Conservation (phyloP, 192 early-diverging fungal genomes). For the Rhizophagus sp. region DNA sequence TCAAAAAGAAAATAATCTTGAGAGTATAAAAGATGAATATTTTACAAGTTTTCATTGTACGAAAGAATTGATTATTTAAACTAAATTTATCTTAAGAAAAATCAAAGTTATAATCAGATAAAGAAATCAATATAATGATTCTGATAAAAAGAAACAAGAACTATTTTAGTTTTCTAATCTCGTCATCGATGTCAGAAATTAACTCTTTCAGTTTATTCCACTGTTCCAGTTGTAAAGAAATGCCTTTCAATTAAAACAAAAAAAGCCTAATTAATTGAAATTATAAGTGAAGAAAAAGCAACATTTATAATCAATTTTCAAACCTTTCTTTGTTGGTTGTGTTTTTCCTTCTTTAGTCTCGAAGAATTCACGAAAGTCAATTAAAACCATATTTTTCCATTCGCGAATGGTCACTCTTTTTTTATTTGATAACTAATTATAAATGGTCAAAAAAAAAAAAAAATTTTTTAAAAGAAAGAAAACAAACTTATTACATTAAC, state of each 20-base stretch:
- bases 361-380: slow-evolving; percentile 20
- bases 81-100: too few species aligned
- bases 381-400: slow-evolving; percentile 20
- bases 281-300: not conserved
- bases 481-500: not conserved
- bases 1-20: too few species aligned
- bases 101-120: not conserved
- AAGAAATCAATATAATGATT: not conserved
- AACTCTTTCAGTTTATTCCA: slow-evolving; percentile 24
- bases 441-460: not conserved
- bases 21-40: too few species aligned
- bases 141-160: not conserved
- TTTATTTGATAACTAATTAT: slow-evolving; percentile 1
- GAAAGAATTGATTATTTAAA: too few species aligned
- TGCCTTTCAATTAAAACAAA: not conserved
- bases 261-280: not conserved
- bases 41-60: too few species aligned
- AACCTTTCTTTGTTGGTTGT: slow-evolving; percentile 15
- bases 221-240: slow-evolving; percentile 13
- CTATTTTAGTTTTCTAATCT: slow-evolving; percentile 9
- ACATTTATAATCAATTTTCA: too few species aligned
- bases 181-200: slow-evolving; percentile 2
- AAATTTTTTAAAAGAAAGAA: not conserved
- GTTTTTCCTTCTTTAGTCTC: not conserved
- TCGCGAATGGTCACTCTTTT: slow-evolving; percentile 11